Conservation (phyloP, 1,139 yeast species). For the Schizosaccharomyces versatilis region DNA sequence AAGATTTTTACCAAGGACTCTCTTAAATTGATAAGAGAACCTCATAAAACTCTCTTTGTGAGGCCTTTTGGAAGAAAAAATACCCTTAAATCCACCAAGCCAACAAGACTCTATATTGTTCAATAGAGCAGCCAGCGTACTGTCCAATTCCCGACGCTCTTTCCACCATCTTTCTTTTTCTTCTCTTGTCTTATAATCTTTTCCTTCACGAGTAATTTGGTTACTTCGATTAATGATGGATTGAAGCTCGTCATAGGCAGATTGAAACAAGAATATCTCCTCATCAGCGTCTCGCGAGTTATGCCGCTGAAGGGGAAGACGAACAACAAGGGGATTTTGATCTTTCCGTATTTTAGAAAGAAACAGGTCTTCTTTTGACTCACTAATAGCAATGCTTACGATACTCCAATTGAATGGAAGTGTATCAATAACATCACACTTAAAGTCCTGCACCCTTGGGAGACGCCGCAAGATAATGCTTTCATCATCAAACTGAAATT, state of each 20-base stretch:
- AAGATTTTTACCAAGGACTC: slow-evolving; percentile 19
- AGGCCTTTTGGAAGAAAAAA: slow-evolving; percentile 24
- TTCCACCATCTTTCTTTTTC: slow-evolving; percentile 66
- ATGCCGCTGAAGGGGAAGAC: slow-evolving; percentile 39
- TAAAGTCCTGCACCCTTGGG: slow-evolving; percentile 15
- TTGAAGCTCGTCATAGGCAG: slow-evolving; percentile 27
- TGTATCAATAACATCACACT: slow-evolving; percentile 11
- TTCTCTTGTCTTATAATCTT: slow-evolving; percentile 30
- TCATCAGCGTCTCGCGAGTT: slow-evolving; percentile 27
- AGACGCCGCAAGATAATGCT: background rate
- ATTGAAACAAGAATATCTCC: slow-evolving; percentile 25
- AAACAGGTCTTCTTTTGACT: slow-evolving; percentile 34
- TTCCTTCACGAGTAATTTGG: slow-evolving; percentile 27
- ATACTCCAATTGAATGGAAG: slow-evolving; percentile 37
- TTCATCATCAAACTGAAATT: background rate
- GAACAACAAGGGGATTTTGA: slow-evolving; percentile 27
- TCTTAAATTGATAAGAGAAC: slow-evolving; percentile 24
- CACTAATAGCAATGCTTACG: slow-evolving; percentile 41
- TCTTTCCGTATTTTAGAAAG: slow-evolving; percentile 26
- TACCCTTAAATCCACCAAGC: slow-evolving; percentile 61
- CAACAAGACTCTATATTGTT: slow-evolving; percentile 39
- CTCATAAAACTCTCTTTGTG: slow-evolving; percentile 18
- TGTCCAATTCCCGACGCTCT: slow-evolving; percentile 39
- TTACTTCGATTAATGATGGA: slow-evolving; percentile 40
- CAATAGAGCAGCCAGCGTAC: slow-evolving; percentile 32